Evolutionary conservation across 2,329 filamentous ascomycete species (phyloP), one percentile per base, ranked within the genome.

Genomic region (Graphiopsis chlorocephala): DNA sequence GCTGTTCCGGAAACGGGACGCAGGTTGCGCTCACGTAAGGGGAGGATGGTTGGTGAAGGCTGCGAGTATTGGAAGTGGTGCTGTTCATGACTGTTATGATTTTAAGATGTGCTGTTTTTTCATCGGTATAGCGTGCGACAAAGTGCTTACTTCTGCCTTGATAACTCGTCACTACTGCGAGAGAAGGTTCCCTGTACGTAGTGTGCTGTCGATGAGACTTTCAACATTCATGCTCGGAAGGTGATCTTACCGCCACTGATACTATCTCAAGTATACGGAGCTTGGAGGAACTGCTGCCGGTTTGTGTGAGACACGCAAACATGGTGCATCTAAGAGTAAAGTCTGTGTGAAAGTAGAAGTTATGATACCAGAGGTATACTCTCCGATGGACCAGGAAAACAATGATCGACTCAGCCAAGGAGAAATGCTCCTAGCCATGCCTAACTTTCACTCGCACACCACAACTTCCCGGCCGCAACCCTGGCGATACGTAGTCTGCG

Each of bases 1-100:
- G 47, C 20, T 64, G 63, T 45, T 58, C 58, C 29, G 15, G 11
- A 47, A 64, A 60, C 20, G 65, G 65, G 23, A 42, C 42, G 26
- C 47, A 53, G 50, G 65, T 66, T 57, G 50, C 26, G 17, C 29
- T 53, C 23, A 17, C 10, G n/a, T 45, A 10, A 20, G 38, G 8
- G n/a, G 5, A 12, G 4, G 38, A 45, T 45, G 7, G n/a, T 14
- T 38, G 14, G 15, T 38, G 33, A 14, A 14, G 33, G 15, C 6
- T 38, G 15, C 8, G 33, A 38, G 33, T 4, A 15, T 6, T 35
- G 15, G 7, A 15, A 38, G 14, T 38, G 5, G 6, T 14, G 8
- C 12, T 33, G 7, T 33, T 11, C 7, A 3, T 33, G 31, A 8
- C 31, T 33, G 31, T 11, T 11, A 38, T 38, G 33, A 6, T 5